Evolutionary conservation across 169 alveolate genomes (phyloP).

Genomic region (Eimeria nieschulzi): DNA sequence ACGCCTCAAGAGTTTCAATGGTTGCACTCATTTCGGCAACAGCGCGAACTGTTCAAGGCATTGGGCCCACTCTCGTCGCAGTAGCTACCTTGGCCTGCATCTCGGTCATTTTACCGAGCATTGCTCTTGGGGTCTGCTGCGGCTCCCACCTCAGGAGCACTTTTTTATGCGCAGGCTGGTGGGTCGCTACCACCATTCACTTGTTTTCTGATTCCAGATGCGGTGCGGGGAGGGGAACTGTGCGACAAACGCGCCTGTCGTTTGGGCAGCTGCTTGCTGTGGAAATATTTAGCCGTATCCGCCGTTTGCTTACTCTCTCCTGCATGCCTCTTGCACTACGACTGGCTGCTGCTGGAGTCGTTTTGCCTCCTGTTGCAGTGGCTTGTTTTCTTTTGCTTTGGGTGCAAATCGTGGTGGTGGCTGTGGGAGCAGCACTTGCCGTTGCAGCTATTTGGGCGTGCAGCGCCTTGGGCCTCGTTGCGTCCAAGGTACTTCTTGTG

Average conservation of each 20-base stretch:
- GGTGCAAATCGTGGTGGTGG: conserved; percentile 26
- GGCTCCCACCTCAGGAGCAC: conserved; percentile 21
- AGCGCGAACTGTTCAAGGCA: conserved; percentile 8
- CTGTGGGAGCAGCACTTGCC: conserved; percentile 14
- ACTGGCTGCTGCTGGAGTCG: conserved; percentile 27
- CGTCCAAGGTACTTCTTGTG: background rate
- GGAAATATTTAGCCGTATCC: background rate
- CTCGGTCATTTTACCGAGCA: conserved; percentile 27
- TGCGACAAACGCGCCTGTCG: background rate
- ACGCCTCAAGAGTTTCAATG: conserved; percentile 40
- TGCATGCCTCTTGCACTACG: background rate
- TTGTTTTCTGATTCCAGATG: background rate
- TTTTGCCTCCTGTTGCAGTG: conserved; percentile 45
- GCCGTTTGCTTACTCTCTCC: background rate
- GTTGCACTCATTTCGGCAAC: conserved; percentile 29
- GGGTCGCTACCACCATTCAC: conserved; percentile 14
- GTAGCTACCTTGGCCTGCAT: conserved; percentile 24
- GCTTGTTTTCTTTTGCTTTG: conserved; percentile 9
- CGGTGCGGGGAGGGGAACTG: background rate
- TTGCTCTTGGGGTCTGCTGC: conserved; percentile 46
- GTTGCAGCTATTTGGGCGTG: background rate
- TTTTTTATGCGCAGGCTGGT: conserved; percentile 35
- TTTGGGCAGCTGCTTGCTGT: background rate
- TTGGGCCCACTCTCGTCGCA: background rate
- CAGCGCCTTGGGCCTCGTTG: background rate